Evolutionary conservation across 73 alveolate species (phyloP).

Genomic region (Tetrahymena borealis): DNA sequence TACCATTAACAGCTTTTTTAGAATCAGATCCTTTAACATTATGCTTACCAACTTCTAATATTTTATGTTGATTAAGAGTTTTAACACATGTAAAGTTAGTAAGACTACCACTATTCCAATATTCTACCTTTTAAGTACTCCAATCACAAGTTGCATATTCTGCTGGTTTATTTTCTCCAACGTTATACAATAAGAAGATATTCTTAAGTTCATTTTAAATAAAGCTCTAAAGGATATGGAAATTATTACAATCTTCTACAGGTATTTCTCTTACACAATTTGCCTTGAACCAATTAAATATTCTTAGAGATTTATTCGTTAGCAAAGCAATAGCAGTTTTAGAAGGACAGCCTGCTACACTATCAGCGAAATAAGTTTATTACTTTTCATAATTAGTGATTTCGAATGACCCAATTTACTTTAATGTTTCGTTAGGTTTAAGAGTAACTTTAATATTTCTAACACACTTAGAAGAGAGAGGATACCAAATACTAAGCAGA

Average conservation of each 20-base stretch:
- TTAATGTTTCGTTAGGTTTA: not conserved
- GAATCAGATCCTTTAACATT: not conserved
- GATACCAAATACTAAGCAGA: not conserved
- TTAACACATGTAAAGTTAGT: not conserved
- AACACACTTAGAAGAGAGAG: not conserved
- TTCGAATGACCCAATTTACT: not conserved
- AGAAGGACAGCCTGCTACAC: not conserved
- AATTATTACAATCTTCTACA: not conserved
- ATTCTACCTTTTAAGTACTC: not conserved
- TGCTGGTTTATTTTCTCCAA: not conserved
- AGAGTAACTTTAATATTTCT: not conserved
- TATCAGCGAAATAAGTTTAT: not conserved
- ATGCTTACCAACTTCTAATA: not conserved
- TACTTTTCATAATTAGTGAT: not conserved
- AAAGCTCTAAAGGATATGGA: not conserved
- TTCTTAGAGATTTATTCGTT: not conserved
- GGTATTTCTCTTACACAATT: not conserved
- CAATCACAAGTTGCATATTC: not conserved
- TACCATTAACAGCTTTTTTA: not conserved
- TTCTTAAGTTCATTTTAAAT: not conserved
- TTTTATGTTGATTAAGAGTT: not conserved
- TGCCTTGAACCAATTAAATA: not conserved
- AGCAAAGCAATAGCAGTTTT: not conserved
- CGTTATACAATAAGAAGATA: not conserved
- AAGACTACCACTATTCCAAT: constrained; percentile 1